Conservation (phyloP, 2,329 filamentous ascomycete genomes). For the Lecanoromycetidae sp. region DNA sequence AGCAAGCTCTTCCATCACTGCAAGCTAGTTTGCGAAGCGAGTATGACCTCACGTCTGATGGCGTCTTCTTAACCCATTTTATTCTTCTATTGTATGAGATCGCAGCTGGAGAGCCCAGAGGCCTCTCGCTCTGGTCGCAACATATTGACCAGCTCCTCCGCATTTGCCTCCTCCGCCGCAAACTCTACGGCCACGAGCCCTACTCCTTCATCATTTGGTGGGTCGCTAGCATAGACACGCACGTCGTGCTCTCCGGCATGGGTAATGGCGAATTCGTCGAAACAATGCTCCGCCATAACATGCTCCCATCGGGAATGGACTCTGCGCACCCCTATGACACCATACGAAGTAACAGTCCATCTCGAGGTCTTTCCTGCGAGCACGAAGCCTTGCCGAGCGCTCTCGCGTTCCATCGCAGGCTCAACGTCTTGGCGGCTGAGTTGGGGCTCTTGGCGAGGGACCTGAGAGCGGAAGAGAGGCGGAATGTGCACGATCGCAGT, state of each 20-base stretch:
- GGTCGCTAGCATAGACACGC: conserved; percentile 43
- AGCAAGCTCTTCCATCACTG: conserved; percentile 39
- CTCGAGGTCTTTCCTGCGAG: no score
- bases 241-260: conserved; percentile 41
- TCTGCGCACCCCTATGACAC: conserved; percentile 18
- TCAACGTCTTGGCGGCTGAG: conserved; percentile 33
- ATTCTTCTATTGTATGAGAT: conserved; percentile 46
- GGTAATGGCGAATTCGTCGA: conserved; percentile 40
- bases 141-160: conserved; percentile 41
- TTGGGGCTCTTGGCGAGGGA: conserved; percentile 33
- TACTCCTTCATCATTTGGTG: conserved; percentile 43
- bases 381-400: conserved; percentile 29
- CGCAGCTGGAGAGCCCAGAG: conserved; percentile 34
- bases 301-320: conserved; percentile 31
- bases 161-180: conserved; percentile 37
- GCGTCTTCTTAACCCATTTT: conserved; percentile 46
- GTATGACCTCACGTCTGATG: conserved; percentile 43
- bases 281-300: conserved; percentile 35
- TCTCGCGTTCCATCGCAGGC: conserved; percentile 35
- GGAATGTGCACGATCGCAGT: background rate
- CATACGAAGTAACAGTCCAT: no score
- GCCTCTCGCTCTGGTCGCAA: conserved; percentile 41
- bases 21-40: conserved; percentile 33
- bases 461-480: conserved; percentile 26
- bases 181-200: conserved; percentile 34